Percentiles rank a stretch among this genome's conserved stretches.
Evolutionary conservation across 169 alveolate species (phyloP).

Genomic region (Plasmodium berghei): DNA sequence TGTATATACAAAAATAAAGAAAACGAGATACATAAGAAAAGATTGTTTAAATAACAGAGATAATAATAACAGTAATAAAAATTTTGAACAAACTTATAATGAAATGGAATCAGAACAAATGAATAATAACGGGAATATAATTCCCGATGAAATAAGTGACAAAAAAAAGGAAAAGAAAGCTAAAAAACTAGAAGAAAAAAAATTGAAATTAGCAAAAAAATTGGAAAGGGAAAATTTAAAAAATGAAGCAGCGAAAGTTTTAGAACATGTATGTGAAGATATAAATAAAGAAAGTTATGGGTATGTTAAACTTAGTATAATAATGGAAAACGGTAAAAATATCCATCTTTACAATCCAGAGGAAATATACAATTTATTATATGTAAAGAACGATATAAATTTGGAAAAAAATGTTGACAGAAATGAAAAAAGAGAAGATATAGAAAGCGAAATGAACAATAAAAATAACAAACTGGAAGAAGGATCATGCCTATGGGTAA

Average conservation of each 20-base stretch:
- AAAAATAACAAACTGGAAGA: constrained; percentile 47
- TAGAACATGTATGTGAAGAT: constrained; percentile 71
- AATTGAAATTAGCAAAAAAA: constrained; percentile 70
- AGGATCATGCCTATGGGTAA: constrained; percentile 81
- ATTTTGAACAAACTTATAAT: too few species aligned
- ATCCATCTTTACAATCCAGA: constrained; percentile 59
- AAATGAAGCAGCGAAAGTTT: constrained; percentile 67
- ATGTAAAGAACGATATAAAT: not conserved
- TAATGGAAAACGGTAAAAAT: constrained; percentile 4
- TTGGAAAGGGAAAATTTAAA: constrained; percentile 74
- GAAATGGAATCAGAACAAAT: too few species aligned
- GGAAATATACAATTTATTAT: constrained; percentile 33
- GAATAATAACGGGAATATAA: too few species aligned
- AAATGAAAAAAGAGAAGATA: constrained; percentile 50
- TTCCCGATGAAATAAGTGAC: constrained; percentile 30
- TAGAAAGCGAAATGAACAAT: not conserved
- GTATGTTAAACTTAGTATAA: constrained; percentile 17
- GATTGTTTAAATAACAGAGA: too few species aligned
- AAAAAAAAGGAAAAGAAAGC: constrained; percentile 74
- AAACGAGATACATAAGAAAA: too few species aligned
- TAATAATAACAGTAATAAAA: too few species aligned
- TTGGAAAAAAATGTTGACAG: not conserved
- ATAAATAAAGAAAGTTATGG: constrained; percentile 72
- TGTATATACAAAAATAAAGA: too few species aligned
- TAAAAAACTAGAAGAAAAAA: constrained; percentile 58